Conservation (phyloP, 192 early-diverging fungal genomes). For the Coemansia sp. region DNA sequence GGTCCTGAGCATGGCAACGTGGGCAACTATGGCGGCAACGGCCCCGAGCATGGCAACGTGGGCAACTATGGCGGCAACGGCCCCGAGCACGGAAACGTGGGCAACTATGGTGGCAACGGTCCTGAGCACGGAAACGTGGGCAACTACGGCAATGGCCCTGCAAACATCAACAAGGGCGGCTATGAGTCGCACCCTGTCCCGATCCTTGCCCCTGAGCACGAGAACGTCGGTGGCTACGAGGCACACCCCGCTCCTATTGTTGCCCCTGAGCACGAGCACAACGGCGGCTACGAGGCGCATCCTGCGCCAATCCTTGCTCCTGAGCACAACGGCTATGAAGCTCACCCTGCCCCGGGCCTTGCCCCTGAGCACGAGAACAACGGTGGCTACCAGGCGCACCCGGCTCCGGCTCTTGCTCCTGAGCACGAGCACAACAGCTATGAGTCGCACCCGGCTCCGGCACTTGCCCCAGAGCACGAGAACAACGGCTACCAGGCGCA, state of each 20-base stretch:
- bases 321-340: background rate
- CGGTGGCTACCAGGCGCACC: background rate
- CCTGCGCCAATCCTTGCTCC: background rate
- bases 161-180: too few species aligned
- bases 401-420: background rate
- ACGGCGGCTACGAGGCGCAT: too few species aligned
- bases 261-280: constrained; percentile 1
- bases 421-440: constrained; percentile 1
- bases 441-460: background rate
- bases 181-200: background rate
- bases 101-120: background rate
- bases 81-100: constrained; percentile 2
- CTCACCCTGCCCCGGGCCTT: background rate
- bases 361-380: background rate
- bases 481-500: background rate
- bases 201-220: background rate
- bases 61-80: background rate
- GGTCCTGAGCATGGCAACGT: too few species aligned
- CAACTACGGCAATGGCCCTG: constrained; percentile 3
- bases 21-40: too few species aligned
- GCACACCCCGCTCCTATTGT: background rate
- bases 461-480: background rate
- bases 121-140: background rate
- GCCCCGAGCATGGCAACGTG: too few species aligned
- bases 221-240: background rate